Percentiles rank a stretch among this genome's conserved stretches.
Conservation (phyloP, 1,284 basidiomycete species). For the Boletus holoroseus region DNA sequence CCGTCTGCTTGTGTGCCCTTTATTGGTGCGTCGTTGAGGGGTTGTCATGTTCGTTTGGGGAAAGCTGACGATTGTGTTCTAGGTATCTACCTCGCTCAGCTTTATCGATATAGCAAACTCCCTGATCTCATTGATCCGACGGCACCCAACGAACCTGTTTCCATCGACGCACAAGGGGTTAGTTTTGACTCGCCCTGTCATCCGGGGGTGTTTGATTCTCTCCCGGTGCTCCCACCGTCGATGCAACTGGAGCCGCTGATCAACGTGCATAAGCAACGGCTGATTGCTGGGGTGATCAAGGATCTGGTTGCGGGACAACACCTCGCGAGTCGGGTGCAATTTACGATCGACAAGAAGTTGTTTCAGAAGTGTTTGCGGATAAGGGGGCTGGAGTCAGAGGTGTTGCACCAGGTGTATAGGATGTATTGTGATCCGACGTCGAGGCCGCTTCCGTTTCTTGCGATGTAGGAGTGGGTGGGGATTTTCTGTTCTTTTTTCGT, state of each 20-base stretch:
- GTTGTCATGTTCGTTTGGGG: not conserved
- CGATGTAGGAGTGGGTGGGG: slow-evolving; percentile 2
- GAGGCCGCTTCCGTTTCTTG: slow-evolving; percentile 22
- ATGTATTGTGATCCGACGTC: slow-evolving; percentile 32
- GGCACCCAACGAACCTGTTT: slow-evolving; percentile 61
- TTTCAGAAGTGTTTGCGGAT: slow-evolving; percentile 72
- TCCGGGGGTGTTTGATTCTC: slow-evolving; percentile 69
- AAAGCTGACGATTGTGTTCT: slow-evolving; percentile 3
- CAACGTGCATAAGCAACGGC: slow-evolving; percentile 82
- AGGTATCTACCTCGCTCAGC: slow-evolving; percentile 76
- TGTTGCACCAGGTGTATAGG: slow-evolving; percentile 43
- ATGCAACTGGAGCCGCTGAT: slow-evolving; percentile 81
- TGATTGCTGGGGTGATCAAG: slow-evolving; percentile 73
- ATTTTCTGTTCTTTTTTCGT: not conserved
- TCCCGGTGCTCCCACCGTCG: slow-evolving; percentile 63
- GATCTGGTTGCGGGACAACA: slow-evolving; percentile 76
- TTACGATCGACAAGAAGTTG: slow-evolving; percentile 64
- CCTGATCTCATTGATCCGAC: slow-evolving; percentile 83
- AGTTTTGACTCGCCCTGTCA: slow-evolving; percentile 63
- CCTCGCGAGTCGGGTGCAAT: slow-evolving; percentile 65
- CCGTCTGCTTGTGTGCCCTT: slow-evolving; percentile 68
- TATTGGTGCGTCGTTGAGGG: slow-evolving; percentile 47
- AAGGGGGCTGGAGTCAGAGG: slow-evolving; percentile 53
- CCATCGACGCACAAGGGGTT: slow-evolving; percentile 56
- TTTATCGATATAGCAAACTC: slow-evolving; percentile 59